Percentiles rank a stretch among this genome's conserved stretches.
These are phyloP conservation scores for Casuarina glauca DNA, from an alignment of 306 rosid species.

Conservation along the genomic window DNA sequence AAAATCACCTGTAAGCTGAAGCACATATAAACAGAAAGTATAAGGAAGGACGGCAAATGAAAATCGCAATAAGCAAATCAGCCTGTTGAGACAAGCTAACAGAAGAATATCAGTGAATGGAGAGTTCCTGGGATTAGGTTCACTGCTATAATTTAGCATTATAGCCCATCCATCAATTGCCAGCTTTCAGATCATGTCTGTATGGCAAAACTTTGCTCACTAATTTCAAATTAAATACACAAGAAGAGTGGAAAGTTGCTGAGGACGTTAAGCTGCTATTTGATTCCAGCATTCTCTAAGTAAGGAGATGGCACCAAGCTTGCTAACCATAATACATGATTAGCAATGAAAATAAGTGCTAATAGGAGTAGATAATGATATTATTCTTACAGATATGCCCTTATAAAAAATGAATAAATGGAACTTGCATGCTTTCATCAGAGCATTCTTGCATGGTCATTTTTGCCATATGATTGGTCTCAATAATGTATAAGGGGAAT, in stretches of 20 bases:
- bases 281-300: background rate
- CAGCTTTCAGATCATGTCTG: background rate
- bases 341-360: background rate
- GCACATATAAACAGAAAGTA: conserved; percentile 1
- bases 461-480: background rate
- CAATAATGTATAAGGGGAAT: background rate
- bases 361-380: background rate
- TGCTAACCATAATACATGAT: background rate
- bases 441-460: background rate
- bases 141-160: background rate
- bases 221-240: background rate
- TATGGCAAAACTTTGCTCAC: background rate
- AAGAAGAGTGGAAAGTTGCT: background rate
- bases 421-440: background rate
- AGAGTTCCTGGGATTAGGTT: background rate
- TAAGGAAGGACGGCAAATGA: background rate
- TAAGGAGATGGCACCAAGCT: background rate
- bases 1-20: conserved; percentile 61
- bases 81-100: no score
- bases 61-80: background rate
- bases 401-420: background rate
- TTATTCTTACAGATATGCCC: background rate
- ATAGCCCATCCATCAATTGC: background rate
- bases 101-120: background rate
- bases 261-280: background rate